phyloP scores from a whole-genome alignment of 768 basidiomycete genomes.

The Pleurotus pulmonarius region DNA sequence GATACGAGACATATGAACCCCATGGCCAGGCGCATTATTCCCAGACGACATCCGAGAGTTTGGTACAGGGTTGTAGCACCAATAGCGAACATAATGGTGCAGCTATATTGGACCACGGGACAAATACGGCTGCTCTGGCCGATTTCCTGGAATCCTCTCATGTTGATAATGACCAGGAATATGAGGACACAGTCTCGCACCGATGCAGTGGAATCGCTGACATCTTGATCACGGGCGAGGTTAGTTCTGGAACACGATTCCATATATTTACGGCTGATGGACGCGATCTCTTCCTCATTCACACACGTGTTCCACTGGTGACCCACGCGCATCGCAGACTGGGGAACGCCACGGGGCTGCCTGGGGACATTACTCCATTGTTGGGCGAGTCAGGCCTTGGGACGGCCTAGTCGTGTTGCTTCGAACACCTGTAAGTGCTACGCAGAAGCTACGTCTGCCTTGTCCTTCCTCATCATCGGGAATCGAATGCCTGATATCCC shows the following conservation, averaged over 20 bases:
- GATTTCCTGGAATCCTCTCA: constrained; percentile 8
- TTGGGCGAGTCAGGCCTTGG: constrained; percentile 49
- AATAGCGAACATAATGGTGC: constrained; percentile 26
- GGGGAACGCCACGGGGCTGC: constrained; percentile 39
- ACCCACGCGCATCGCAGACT: constrained; percentile 27
- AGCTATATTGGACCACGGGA: constrained; percentile 20
- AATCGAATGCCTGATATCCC: background rate
- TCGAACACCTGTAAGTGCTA: constrained; percentile 37
- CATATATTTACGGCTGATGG: background rate
- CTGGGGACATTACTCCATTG: constrained; percentile 43
- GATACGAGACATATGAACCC: constrained; percentile 45
- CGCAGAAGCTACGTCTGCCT: background rate
- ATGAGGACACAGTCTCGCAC: constrained; percentile 33
- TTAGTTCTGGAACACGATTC: constrained; percentile 18
- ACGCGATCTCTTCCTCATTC: background rate
- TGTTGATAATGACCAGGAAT: constrained; percentile 35
- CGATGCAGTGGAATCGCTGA: constrained; percentile 40
- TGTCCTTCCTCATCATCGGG: background rate
- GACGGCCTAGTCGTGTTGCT: constrained; percentile 47
- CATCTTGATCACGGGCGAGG: constrained; percentile 50
- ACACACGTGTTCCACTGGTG: background rate
- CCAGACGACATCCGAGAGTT: constrained; percentile 27
- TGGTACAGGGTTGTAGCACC: constrained; percentile 25
- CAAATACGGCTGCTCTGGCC: constrained; percentile 6
- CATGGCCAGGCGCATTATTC: constrained; percentile 33